Conservation (phyloP, 106 monocot species). For the Dendrobium chrysotoxum region DNA sequence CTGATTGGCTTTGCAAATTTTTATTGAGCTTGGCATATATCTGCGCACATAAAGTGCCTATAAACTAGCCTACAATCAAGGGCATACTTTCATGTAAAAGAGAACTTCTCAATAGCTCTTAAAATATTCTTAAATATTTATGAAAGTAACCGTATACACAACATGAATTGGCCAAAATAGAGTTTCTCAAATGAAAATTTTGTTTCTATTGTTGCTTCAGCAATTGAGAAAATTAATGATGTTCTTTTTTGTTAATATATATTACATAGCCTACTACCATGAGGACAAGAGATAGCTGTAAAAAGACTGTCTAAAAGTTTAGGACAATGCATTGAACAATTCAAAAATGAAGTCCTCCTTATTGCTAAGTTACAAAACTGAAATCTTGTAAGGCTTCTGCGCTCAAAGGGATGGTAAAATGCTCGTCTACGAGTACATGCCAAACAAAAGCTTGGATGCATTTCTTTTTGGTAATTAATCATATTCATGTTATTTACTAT, state of each 20-base stretch:
- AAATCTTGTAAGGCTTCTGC: constrained; percentile 11
- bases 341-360: constrained; percentile 8
- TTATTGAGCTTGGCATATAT: no score
- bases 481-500: not conserved
- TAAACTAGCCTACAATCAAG: no score
- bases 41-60: no score
- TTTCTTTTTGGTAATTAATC: constrained; percentile 5
- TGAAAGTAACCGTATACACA: no score
- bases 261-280: not conserved
- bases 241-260: not conserved
- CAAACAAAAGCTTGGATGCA: constrained; percentile 9
- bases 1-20: no score
- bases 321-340: constrained; percentile 8
- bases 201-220: no score
- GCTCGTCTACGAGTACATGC: constrained; percentile 11
- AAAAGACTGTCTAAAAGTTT: constrained; percentile 7
- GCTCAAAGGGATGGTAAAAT: not conserved
- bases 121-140: no score
- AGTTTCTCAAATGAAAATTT: no score
- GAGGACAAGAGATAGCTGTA: constrained; percentile 7
- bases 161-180: no score
- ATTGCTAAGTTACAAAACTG: constrained; percentile 3
- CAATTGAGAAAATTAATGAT: no score
- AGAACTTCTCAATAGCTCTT: no score
- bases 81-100: no score